Evolutionary conservation across 805 yeast species (phyloP).

Genomic region (Barnettozyma wickerhamii): DNA sequence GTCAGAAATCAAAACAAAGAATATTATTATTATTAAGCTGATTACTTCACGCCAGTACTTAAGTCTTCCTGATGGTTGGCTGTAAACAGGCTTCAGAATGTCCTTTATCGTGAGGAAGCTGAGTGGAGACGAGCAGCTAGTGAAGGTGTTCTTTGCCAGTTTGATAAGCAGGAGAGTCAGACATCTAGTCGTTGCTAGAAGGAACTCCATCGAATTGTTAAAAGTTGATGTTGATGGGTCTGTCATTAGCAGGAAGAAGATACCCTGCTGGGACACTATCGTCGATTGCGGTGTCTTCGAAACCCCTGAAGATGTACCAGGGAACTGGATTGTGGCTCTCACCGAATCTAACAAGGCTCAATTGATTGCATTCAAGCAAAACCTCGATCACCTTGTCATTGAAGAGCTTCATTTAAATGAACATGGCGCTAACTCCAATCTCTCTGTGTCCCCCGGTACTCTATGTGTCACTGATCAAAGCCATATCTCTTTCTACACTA

Average conservation of each 20-base stretch:
- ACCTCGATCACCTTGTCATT: conserved; percentile 8
- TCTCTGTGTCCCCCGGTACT: conserved; percentile 13
- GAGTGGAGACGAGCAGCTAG: conserved; percentile 5
- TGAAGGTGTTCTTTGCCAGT: conserved; percentile 1
- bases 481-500: conserved; percentile 14
- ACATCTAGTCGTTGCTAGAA: conserved; percentile 15
- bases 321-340: conserved; percentile 14
- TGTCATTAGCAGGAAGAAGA: conserved; percentile 7
- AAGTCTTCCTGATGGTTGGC: too few relatives aligned
- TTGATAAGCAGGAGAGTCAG: conserved; percentile 4
- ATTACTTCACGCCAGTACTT: too few relatives aligned
- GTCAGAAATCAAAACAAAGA: background rate
- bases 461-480: conserved; percentile 13
- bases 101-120: conserved; percentile 3
- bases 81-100: conserved; percentile 1
- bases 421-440: conserved; percentile 1
- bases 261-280: conserved; percentile 14
- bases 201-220: conserved; percentile 14
- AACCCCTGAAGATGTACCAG: conserved; percentile 7
- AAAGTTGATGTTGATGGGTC: background rate
- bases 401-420: conserved; percentile 13
- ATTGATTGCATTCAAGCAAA: conserved; percentile 14
- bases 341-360: conserved; percentile 15
- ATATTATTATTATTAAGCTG: too few relatives aligned
- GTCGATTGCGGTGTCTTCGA: conserved; percentile 12